Evolutionary conservation across 164 flowering plant species (phyloP), one percentile per base, ranked within the genome.

Genomic region (Aristolochia californica): DNA sequence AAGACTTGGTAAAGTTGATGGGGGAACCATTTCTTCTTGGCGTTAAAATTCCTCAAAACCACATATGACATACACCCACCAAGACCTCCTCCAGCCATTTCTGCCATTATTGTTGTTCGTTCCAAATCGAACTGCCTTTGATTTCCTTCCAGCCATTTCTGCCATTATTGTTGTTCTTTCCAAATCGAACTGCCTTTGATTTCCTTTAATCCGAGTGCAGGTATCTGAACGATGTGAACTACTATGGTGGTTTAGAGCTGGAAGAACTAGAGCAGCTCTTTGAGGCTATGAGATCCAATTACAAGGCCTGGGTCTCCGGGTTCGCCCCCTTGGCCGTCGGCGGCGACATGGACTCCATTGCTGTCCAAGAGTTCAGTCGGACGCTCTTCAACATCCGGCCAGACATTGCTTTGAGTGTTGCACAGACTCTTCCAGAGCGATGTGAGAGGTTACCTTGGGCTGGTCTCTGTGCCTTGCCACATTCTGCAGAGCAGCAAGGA

Each of bases 361-460:
- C 74, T 0, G 77, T 79, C 8, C 80, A 77, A 66, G 81, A 79
- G 51, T 79, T 77, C 59, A 79, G 83, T 67, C 56, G 83, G 56
- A 79, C 83, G 0, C 48, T 79, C 10, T 79, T 79, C 62, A 79
- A 73, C 58, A 73, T 77, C 58, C 59, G 83, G 23, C 83, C 83
- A 0, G 83, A 79, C 68, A 79, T 79, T 43, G 79, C 81, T 1
- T 53, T 75, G 8, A 71, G 79, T 55, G 76, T 77, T 0, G 70
- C 59, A 4, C 73, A 66, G 27, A 69, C 70, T 79, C 49, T 75
- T 77, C 68, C 72, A 67, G 18, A 71, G 69, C 60, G 83, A 79
- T 44, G 2, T 69, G 5, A 51, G 83, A 15, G 61, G 65, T 26
- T 44, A 62, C 1, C 45, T 79, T 25, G 48, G 62, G 8, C 68